These are phyloP conservation scores for Trichoderma citrinoviride DNA, from an alignment of 2,329 filamentous ascomycete genomes.

Conservation along the genomic window DNA sequence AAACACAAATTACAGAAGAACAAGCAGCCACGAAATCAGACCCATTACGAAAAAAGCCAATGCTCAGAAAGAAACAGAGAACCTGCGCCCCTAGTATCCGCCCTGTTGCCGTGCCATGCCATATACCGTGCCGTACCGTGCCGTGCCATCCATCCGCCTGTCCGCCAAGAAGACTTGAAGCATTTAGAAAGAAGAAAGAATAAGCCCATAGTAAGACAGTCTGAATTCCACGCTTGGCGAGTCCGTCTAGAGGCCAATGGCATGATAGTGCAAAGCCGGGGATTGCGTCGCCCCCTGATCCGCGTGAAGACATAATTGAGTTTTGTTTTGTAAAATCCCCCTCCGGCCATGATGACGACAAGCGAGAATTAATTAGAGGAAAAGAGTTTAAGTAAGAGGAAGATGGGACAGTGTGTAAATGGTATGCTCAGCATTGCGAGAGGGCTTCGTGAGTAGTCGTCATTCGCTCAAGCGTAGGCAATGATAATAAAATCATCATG, in stretches of 20 bases:
- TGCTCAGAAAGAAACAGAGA: not conserved
- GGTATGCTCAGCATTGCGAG: not conserved
- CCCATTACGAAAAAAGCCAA: not conserved
- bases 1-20: not conserved
- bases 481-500: not conserved
- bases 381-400: not conserved
- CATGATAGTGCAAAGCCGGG: not conserved
- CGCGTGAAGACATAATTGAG: not conserved
- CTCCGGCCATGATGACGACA: not conserved
- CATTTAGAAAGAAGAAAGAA: constrained; percentile 19
- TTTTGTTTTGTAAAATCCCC: not conserved
- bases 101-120: not conserved
- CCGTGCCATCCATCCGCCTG: not conserved
- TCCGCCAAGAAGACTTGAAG: constrained; percentile 17
- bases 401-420: not conserved
- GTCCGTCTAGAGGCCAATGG: not conserved
- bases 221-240: not conserved
- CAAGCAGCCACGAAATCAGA: not conserved
- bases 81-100: constrained; percentile 6
- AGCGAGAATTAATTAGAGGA: not conserved
- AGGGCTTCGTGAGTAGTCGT: constrained; percentile 9
- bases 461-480: not conserved
- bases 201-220: constrained; percentile 12
- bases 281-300: not conserved
- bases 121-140: not conserved